Evolutionary conservation across 2,329 filamentous ascomycete species (phyloP), one percentile per base, ranked within the genome.

Genomic region (Truncatella angustata): DNA sequence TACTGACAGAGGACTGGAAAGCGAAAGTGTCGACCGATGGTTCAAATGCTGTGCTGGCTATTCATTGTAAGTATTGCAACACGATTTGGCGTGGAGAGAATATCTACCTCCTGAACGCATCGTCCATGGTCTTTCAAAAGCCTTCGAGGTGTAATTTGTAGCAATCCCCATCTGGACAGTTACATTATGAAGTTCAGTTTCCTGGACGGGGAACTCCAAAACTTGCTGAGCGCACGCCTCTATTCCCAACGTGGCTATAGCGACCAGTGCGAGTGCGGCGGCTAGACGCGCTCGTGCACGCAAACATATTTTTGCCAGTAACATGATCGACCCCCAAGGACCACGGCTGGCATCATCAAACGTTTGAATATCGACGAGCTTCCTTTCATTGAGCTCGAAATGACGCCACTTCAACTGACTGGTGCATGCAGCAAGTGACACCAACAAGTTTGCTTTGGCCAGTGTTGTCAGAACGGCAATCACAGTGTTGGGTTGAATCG

Each of bases 351-450:
- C 63, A 7, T 58, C 56, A 35, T 68, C 65, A 24, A 64, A 67
- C 5, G 55, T 16, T 37, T 66, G 60, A 14, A 67, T 56, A 30
- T 66, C 53, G 16, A 52, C 36, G 11, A 70, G 54, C 21, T 43
- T 51, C 12, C 52, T 58, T 10, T 55, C 49, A 4, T 48, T 37
- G 10, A 50, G 43, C 7, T 54, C 35, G 48, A 64, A 66, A 49
- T 66, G 60, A 7, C 55, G 14, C 70, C 70, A 73, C 56, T 71
- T 71, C 30, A 70, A 56, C 53, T 73, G 70, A 36, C 63, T 60
- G 28, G 72, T 55, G 35, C 63, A 64, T 23, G 64, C 60, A 2
- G 66, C 61, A 11, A 68, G 51, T 7, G 63, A 58, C 4, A 68
- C 56, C 42, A 71, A 52, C 43, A 71, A 54, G 3, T 64, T 51